Evolutionary conservation across 768 basidiomycete species (phyloP).

Genomic region (Nidula microcarpa): DNA sequence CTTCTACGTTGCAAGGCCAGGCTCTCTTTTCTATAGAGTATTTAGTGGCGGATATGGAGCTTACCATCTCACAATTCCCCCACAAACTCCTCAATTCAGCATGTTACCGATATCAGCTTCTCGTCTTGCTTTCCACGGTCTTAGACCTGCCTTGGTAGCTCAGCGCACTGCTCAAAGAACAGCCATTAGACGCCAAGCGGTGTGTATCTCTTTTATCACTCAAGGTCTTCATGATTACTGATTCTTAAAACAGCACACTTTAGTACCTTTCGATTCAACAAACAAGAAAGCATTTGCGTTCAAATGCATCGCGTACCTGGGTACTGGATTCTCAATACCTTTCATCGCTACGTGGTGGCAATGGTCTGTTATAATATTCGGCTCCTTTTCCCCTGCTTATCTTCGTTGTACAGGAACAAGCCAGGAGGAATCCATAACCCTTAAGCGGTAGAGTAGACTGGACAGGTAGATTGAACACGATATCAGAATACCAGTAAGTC

Average conservation of each 20-base stretch:
- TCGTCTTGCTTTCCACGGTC: neutral
- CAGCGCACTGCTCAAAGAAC: neutral
- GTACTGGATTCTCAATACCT: constrained; percentile 21
- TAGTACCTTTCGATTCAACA: constrained; percentile 16
- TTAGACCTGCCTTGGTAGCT: neutral
- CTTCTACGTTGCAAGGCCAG: no score
- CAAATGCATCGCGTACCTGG: constrained; percentile 17
- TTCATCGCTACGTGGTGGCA: constrained; percentile 23
- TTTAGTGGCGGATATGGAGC: no score
- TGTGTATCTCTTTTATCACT: no score
- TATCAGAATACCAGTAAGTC: neutral
- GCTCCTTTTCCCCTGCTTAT: neutral
- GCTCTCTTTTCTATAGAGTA: no score
- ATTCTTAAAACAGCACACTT: constrained; percentile 6
- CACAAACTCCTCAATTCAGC: no score
- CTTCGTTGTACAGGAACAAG: neutral
- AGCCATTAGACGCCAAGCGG: neutral
- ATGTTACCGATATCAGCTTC: neutral
- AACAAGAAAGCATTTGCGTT: constrained; percentile 16
- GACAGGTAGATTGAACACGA: no score
- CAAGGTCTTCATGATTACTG: no score
- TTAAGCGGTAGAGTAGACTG: neutral
- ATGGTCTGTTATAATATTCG: constrained; percentile 2
- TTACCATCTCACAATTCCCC: no score
- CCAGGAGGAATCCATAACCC: constrained; percentile 1